Conservation (phyloP, 2,329 filamentous ascomycete species). For the Aspergillus sp. region DNA sequence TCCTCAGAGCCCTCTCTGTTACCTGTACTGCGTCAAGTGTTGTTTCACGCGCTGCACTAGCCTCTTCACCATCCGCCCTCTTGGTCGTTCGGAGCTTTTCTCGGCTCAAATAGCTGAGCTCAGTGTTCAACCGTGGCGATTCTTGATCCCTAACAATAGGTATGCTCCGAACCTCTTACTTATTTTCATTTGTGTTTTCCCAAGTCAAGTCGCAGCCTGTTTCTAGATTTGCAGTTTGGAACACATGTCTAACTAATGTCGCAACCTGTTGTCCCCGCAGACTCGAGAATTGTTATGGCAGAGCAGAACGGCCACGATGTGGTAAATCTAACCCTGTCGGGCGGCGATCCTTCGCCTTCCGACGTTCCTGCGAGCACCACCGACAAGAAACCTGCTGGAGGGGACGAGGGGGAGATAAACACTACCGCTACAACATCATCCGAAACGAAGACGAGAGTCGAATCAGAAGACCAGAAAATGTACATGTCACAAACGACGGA, state of each 20-base stretch:
- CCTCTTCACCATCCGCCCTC: slow-evolving; percentile 26
- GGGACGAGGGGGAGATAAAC: slow-evolving; percentile 45
- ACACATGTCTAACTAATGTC: slow-evolving; percentile 35
- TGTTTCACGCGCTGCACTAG: slow-evolving; percentile 24
- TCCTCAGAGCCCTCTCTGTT: slow-evolving; percentile 22
- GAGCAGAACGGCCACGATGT: slow-evolving; percentile 69
- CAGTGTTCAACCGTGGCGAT: slow-evolving; percentile 44
- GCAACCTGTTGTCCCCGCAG: slow-evolving; percentile 36
- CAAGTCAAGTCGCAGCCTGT: slow-evolving; percentile 17
- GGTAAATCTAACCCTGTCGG: slow-evolving; percentile 70
- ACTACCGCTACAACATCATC: slow-evolving; percentile 37
- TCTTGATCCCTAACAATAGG: slow-evolving; percentile 45
- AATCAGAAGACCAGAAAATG: slow-evolving; percentile 25
- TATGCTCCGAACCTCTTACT: slow-evolving; percentile 27
- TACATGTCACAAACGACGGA: slow-evolving; percentile 18
- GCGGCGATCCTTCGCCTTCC: slow-evolving; percentile 63
- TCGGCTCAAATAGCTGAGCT: slow-evolving; percentile 33
- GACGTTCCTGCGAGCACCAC: slow-evolving; percentile 64
- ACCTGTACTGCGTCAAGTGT: slow-evolving; percentile 16
- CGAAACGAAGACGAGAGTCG: slow-evolving; percentile 25
- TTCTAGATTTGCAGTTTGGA: slow-evolving; percentile 22
- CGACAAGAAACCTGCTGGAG: slow-evolving; percentile 54
- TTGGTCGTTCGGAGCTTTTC: slow-evolving; percentile 34
- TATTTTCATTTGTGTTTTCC: slow-evolving; percentile 14
- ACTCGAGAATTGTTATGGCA: slow-evolving; percentile 67